These are phyloP conservation scores for Leptomonas pyrrhocoris DNA, from an alignment of 208 protist genomes.

Conservation along the genomic window DNA sequence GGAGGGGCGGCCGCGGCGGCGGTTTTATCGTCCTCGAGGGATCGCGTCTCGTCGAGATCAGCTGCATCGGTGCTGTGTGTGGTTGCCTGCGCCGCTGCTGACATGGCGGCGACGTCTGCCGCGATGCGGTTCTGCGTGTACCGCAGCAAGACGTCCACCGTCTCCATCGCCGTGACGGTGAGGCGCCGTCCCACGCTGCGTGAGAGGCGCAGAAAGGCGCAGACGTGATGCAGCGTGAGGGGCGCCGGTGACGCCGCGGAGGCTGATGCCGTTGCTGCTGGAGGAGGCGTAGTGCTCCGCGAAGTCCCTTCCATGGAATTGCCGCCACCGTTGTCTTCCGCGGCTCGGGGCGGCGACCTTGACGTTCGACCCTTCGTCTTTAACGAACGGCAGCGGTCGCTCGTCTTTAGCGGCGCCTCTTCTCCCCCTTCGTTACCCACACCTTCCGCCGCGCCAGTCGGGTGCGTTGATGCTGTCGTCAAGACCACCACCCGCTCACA, in stretches of 20 bases:
- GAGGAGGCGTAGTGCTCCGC: no score
- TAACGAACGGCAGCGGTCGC: no score
- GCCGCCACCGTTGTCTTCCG: no score
- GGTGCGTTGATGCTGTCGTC: background rate
- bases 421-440: background rate
- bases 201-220: constrained; percentile 31
- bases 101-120: background rate
- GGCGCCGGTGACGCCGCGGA: constrained; percentile 4
- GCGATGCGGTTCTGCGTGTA: constrained; percentile 20
- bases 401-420: no score
- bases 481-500: constrained; percentile 35
- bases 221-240: constrained; percentile 31
- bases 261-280: background rate
- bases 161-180: constrained; percentile 30
- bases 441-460: background rate
- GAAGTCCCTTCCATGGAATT: no score
- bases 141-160: constrained; percentile 41
- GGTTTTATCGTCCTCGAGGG: background rate
- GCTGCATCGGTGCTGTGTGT: background rate
- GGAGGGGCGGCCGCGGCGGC: background rate
- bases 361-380: no score
- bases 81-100: background rate
- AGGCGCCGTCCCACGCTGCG: constrained; percentile 21
- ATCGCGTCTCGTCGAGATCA: no score
- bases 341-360: background rate